Evolutionary conservation across 2,329 filamentous ascomycete genomes (phyloP), one percentile per base, ranked within the genome.

Genomic region (Bipolaris oryzae): DNA sequence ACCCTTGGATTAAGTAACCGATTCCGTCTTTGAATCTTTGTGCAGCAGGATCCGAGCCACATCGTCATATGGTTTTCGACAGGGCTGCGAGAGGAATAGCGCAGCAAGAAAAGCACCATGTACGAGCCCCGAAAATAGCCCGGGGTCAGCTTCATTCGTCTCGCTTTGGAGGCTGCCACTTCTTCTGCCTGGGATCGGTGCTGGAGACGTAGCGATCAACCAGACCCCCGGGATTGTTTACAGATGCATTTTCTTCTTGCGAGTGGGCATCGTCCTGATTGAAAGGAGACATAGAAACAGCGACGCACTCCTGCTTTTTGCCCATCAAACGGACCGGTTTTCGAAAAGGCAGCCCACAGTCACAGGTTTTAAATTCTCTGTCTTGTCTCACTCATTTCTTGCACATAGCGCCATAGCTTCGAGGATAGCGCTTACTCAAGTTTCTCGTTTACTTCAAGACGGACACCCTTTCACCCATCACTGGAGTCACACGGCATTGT

Each of bases 221-320:
- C 33, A 31, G 31, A 46, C n/a, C 42, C 35, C 16, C 43, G 21
- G 49, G 37, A 5, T 7, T 20, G n/a, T 34, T 43, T 50, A 46
- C 52, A 37, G n/a, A 33, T 56, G 38, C 18, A 35, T 37, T 56
- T 56, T 46, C 48, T 52, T 56, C 53, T 56, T 56, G 31, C 23
- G 31, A 42, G 52, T 48, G 35, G 49, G 33, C 18, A 38, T 25
- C 9, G 35, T 21, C 37, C 20, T 23, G 33, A 7, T 38, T 31
- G 28, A 53, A 42, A 42, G 10, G 16, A 44, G 43, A 39, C 34
- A 45, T 28, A 46, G 21, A 46, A 37, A 52, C 43, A 38, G 44
- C 49, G 21, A 18, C 16, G 18, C 33, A 31, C 43, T 38, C 31
- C 31, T 13, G 21, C 6, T 47, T 23, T 16, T 42, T 53, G 28